These are phyloP conservation scores for Hondaea fermentalgiana DNA, from an alignment of 108 stramenopile genomes.

Conservation along the genomic window DNA sequence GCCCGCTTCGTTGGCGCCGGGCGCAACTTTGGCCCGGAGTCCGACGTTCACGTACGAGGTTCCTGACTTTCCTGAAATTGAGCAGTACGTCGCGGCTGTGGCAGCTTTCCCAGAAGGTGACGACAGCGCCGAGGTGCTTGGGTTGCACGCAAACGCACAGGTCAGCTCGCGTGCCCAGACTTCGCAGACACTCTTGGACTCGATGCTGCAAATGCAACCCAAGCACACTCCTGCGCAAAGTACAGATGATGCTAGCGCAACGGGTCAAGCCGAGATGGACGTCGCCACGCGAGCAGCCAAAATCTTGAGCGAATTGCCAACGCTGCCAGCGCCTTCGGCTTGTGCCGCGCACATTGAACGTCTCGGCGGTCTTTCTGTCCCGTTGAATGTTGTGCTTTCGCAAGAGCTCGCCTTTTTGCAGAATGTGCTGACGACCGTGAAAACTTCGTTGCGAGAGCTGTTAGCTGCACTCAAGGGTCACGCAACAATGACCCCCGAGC, in stretches of 20 bases:
- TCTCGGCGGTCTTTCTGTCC: conserved; percentile 30
- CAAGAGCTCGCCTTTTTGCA: conserved; percentile 42
- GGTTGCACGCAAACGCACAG: conserved; percentile 49
- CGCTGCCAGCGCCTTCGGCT: conserved; percentile 27
- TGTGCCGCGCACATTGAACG: conserved; percentile 22
- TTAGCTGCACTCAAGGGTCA: conserved; percentile 36
- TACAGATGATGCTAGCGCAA: background rate
- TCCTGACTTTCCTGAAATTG: conserved; percentile 30
- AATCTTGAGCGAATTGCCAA: conserved; percentile 22
- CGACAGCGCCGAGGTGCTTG: conserved; percentile 39
- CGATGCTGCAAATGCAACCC: conserved; percentile 42
- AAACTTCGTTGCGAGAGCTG: background rate
- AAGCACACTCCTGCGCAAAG: background rate
- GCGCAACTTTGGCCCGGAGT: conserved; percentile 30
- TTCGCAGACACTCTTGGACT: conserved; percentile 21
- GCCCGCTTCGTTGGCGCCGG: background rate
- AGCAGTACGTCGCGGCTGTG: conserved; percentile 1
- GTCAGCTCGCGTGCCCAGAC: conserved; percentile 34
- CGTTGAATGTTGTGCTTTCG: conserved; percentile 40
- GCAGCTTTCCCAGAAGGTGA: background rate
- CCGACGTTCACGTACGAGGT: conserved; percentile 20
- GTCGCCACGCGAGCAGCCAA: conserved; percentile 31
- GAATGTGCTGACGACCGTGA: conserved; percentile 14
- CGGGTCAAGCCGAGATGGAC: conserved; percentile 20
- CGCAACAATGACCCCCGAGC: conserved; percentile 32